phyloP scores from a whole-genome alignment of 176 grass and related monocot genomes.

The Cenchrus fungigraminus region DNA sequence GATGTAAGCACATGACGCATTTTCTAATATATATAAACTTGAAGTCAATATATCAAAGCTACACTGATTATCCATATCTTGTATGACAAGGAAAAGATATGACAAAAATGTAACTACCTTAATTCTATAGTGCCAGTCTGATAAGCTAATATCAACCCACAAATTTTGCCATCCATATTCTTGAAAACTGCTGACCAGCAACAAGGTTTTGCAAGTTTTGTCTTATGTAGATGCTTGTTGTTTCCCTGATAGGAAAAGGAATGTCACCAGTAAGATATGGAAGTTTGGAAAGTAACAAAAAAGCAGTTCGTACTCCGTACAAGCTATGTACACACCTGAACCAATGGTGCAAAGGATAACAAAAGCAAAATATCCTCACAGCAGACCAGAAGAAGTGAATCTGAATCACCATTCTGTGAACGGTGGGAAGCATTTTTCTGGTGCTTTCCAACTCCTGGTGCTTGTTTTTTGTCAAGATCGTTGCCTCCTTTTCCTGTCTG shows the following conservation, averaged over 20 bases:
- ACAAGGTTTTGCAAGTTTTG: slow-evolving; percentile 64
- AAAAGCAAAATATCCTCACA: slow-evolving; percentile 65
- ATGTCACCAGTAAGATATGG: slow-evolving; percentile 26
- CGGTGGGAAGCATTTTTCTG: slow-evolving; percentile 40
- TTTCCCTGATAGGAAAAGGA: slow-evolving; percentile 56
- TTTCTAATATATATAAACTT: slow-evolving; percentile 26
- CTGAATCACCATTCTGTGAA: slow-evolving; percentile 40
- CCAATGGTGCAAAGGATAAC: slow-evolving; percentile 64
- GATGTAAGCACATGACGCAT: background rate
- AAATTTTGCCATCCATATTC: slow-evolving; percentile 62
- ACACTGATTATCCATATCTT: background rate
- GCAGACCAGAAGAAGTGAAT: slow-evolving; percentile 80
- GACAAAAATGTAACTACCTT: slow-evolving; percentile 52
- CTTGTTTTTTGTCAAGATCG: slow-evolving; percentile 42
- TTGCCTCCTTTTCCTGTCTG: slow-evolving; percentile 33
- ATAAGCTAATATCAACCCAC: slow-evolving; percentile 77
- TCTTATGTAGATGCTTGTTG: slow-evolving; percentile 63
- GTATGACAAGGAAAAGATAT: slow-evolving; percentile 34
- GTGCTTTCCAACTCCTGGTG: slow-evolving; percentile 47
- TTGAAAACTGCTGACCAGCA: slow-evolving; percentile 80
- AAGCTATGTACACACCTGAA: slow-evolving; percentile 51
- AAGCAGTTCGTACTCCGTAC: slow-evolving; percentile 16
- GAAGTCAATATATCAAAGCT: background rate
- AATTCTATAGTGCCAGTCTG: slow-evolving; percentile 83
- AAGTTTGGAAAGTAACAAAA: slow-evolving; percentile 34